phyloP scores from a whole-genome alignment of 306 rosid genomes.

The Cotoneaster glaucophyllus region DNA sequence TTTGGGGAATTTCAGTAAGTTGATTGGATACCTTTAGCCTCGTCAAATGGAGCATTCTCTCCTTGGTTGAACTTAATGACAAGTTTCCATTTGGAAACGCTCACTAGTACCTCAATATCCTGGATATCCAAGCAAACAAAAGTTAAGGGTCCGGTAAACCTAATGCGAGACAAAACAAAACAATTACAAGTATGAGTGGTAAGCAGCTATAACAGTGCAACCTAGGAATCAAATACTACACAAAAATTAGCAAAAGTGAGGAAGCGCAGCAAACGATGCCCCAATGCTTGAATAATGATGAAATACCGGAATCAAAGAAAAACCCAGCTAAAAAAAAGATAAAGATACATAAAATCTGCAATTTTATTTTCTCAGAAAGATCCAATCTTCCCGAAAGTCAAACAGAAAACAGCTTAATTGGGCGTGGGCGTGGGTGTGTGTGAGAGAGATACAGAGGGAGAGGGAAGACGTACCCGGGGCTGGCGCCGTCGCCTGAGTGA shows the following conservation, averaged over 20 bases:
- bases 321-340: not conserved
- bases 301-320: not conserved
- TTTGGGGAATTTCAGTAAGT: conserved; percentile 9
- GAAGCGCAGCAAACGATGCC: not conserved
- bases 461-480: conserved; percentile 60
- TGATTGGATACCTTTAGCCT: conserved; percentile 17
- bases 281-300: not conserved
- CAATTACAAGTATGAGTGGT: not conserved
- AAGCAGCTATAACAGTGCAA: not conserved
- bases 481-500: conserved; percentile 76
- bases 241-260: not conserved
- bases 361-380: not conserved
- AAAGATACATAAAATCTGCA: not conserved
- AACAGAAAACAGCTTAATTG: not conserved
- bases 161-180: too few relatives aligned
- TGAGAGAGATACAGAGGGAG: not conserved
- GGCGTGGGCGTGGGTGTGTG: not conserved
- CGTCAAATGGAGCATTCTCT: conserved; percentile 25
- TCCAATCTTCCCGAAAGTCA: not conserved
- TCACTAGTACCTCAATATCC: conserved; percentile 4
- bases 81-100: not conserved
- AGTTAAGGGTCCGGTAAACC: not conserved
- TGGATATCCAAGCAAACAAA: conserved; percentile 3
- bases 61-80: not conserved
- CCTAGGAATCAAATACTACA: not conserved